Conservation (phyloP, 345 rosid genomes). For the Gossypium bickii region DNA sequence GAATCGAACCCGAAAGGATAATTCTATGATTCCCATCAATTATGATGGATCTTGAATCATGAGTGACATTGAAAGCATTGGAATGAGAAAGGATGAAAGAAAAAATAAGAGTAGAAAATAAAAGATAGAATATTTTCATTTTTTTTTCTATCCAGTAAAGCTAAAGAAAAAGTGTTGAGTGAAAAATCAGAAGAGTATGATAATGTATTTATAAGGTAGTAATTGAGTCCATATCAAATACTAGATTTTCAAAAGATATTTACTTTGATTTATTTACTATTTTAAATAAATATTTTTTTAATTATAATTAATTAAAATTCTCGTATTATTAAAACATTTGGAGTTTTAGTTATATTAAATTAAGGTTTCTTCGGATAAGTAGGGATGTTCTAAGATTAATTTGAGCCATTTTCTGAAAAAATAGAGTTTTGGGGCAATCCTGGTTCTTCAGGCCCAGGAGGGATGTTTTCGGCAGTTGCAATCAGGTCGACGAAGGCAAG, state of each 20-base stretch:
- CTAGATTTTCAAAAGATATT: no score
- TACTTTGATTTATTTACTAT: no score
- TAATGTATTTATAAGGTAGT: neutral
- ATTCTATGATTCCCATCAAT: conserved; percentile 28
- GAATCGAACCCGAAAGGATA: neutral
- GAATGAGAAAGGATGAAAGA: neutral
- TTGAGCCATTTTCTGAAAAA: no score
- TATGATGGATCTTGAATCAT: conserved; percentile 28
- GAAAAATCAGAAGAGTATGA: no score
- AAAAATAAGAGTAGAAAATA: neutral
- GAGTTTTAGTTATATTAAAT: no score
- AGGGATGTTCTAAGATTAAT: no score
- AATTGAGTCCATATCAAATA: neutral
- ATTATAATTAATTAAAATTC: no score
- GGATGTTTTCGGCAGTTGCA: neutral
- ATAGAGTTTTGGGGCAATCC: neutral
- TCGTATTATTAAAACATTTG: no score
- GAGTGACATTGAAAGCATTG: neutral
- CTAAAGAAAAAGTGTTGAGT: neutral
- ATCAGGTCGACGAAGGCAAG: neutral
- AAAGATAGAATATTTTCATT: neutral
- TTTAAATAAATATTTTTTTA: no score
- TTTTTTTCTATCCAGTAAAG: neutral
- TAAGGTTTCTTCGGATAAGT: no score
- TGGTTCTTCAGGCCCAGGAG: neutral